phyloP scores from a whole-genome alignment of 805 yeast genomes.

The Jamesozyma spencerorum region DNA sequence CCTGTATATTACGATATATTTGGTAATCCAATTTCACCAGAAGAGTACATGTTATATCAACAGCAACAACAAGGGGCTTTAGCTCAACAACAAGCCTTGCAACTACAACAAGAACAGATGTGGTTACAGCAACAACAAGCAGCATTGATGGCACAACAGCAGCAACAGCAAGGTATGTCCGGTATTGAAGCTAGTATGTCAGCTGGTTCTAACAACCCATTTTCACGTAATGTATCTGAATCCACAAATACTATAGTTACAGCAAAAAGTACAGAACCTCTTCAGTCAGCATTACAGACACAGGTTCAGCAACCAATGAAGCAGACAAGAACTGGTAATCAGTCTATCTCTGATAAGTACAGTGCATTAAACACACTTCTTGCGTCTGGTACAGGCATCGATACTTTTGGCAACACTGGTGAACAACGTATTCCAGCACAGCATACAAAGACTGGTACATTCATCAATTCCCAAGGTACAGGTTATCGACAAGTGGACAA shows the following conservation, averaged over 20 bases:
- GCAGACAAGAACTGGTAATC: slow-evolving; percentile 46
- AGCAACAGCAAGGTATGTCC: slow-evolving; percentile 25
- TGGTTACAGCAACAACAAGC: slow-evolving; percentile 22
- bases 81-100: slow-evolving; percentile 22
- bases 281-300: slow-evolving; percentile 6
- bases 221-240: slow-evolving; percentile 35
- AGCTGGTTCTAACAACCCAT: slow-evolving; percentile 74
- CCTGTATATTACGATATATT: slow-evolving; percentile 28
- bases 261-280: neutral
- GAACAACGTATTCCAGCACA: slow-evolving; percentile 78
- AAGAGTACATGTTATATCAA: slow-evolving; percentile 29
- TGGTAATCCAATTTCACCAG: slow-evolving; percentile 31
- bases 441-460: slow-evolving; percentile 72
- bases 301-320: slow-evolving; percentile 32
- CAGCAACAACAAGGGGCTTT: slow-evolving; percentile 27
- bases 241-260: slow-evolving; percentile 4
- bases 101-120: slow-evolving; percentile 23
- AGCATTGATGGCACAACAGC: slow-evolving; percentile 28
- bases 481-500: slow-evolving; percentile 50
- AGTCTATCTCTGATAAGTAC: slow-evolving; percentile 46
- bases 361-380: slow-evolving; percentile 69
- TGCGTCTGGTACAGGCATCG: slow-evolving; percentile 84
- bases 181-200: slow-evolving; percentile 32
- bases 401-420: slow-evolving; percentile 54
- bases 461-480: slow-evolving; percentile 83